Conservation (phyloP, 176 grass and related monocot species). For the Carex myosuroides region DNA sequence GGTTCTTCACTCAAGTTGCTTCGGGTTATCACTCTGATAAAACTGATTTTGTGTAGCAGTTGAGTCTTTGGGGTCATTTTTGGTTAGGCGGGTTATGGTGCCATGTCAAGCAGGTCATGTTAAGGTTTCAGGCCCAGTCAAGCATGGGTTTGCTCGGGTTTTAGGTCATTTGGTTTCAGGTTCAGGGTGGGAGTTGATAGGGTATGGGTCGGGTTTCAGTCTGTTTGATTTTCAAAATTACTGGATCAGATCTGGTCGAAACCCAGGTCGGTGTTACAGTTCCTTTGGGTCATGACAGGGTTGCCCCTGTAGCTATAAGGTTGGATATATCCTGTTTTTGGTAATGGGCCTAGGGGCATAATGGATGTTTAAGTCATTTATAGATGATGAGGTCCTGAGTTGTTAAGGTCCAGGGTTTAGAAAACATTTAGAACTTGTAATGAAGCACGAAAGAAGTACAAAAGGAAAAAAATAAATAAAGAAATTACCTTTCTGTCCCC, state of each 20-base stretch:
- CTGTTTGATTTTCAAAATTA: background rate
- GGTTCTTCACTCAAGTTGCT: background rate
- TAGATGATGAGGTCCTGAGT: background rate
- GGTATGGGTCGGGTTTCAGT: background rate
- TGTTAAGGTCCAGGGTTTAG: background rate
- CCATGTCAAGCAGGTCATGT: background rate
- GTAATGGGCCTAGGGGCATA: background rate
- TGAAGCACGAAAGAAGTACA: background rate
- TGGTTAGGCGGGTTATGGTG: background rate
- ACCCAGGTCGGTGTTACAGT: background rate
- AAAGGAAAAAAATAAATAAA: background rate
- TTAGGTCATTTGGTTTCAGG: background rate
- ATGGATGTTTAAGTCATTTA: background rate
- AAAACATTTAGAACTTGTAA: background rate
- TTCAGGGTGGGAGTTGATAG: background rate
- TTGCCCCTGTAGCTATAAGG: background rate
- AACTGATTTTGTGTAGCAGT: background rate
- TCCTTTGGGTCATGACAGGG: background rate
- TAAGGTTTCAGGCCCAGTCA: background rate
- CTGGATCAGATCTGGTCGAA: background rate
- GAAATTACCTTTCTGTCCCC: slow-evolving; percentile 65
- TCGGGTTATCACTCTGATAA: background rate
- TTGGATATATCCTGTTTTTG: background rate
- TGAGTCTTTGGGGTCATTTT: background rate
- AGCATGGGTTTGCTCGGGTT: background rate